Base-by-base conservation (phyloP, 1,284 basidiomycete species). In the Takashimella koratensis region DNA sequence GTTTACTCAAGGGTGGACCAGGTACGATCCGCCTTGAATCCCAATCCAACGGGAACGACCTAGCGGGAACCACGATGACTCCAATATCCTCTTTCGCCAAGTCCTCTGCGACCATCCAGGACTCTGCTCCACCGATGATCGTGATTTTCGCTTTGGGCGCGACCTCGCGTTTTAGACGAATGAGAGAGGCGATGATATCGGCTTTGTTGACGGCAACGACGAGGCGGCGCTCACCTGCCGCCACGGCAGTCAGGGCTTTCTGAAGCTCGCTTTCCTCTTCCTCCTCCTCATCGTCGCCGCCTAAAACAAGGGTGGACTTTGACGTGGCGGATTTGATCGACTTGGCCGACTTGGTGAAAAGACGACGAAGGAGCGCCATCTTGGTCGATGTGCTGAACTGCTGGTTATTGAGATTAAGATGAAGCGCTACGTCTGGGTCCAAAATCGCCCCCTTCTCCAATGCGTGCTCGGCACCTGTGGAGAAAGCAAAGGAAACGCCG, bases 101-200 rank as follows among this genome's bases (percentile, higher is more conserved):
- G 58, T 92, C 85, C 36, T 82, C 71, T 0, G 90, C 90, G 43
- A 94, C 64, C 21, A 76, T 45, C 75, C 75, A 76, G 3, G 87
- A 82, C 74, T 94, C 90, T 0, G 82, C 78, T 0, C 83, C 90
- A 4, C 88, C 88, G 30, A 82, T 77, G 62, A 91, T 83, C 2
- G 86, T 71, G 47, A 72, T 60, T 57, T 67, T 67, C 47, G 69
- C 58, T 21, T 53, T 45, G 19, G 63, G 77, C 52, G 90, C 87
- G 19, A 88, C 80, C 56, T 89, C 83, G 16, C 78, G 76, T 77
- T 90, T 90, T 52, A 94, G 75, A 27, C 82, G 77, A 41, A 95
- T 74, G 13, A 96, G 70, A 3, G 84, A 81, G 0, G 85, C 85
- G 77, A 92, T 90, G 56, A 83, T 78, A 64, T 91, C 87, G 0